phyloP scores from a whole-genome alignment of 805 yeast genomes.

The Yarrowia sp. region DNA sequence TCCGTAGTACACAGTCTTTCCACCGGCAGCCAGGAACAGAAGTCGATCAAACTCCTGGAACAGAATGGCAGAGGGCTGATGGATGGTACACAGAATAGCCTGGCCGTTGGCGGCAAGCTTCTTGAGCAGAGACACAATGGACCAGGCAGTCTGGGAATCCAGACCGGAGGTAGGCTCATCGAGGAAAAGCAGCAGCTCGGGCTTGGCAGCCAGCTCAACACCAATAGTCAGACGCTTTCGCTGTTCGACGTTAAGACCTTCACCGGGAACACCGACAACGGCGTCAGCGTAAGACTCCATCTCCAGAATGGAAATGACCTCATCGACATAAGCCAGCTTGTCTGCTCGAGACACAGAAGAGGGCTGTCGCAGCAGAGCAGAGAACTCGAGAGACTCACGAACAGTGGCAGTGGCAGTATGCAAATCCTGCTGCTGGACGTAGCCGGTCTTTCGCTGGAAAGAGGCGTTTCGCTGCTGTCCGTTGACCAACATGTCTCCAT shows the following conservation, averaged over 20 bases:
- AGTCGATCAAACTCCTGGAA: conserved; percentile 80
- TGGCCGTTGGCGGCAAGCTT: conserved; percentile 66
- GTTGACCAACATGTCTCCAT: conserved; percentile 71
- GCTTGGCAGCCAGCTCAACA: conserved; percentile 71
- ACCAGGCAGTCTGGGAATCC: conserved; percentile 74
- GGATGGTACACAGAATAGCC: conserved; percentile 73
- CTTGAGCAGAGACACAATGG: conserved; percentile 66
- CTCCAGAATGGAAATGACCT: conserved; percentile 66
- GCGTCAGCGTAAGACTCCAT: conserved; percentile 74
- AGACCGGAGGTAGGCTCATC: conserved; percentile 76
- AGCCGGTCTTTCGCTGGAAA: conserved; percentile 72
- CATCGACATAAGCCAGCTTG: conserved; percentile 70
- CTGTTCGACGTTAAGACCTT: conserved; percentile 69
- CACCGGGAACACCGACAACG: conserved; percentile 75
- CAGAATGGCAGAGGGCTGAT: conserved; percentile 83
- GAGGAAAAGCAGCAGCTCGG: conserved; percentile 63
- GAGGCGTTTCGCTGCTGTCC: conserved; percentile 66
- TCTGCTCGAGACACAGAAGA: conserved; percentile 58
- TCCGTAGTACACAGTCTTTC: conserved; percentile 78
- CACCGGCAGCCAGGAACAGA: conserved; percentile 72
- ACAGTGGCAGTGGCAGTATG: conserved; percentile 72
- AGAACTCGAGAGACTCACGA: conserved; percentile 71
- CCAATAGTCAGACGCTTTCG: conserved; percentile 69
- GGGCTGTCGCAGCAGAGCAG: conserved; percentile 75
- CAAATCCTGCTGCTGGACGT: conserved; percentile 79